phyloP scores from a whole-genome alignment of 805 yeast genomes.

The Komagataella phaffii region DNA sequence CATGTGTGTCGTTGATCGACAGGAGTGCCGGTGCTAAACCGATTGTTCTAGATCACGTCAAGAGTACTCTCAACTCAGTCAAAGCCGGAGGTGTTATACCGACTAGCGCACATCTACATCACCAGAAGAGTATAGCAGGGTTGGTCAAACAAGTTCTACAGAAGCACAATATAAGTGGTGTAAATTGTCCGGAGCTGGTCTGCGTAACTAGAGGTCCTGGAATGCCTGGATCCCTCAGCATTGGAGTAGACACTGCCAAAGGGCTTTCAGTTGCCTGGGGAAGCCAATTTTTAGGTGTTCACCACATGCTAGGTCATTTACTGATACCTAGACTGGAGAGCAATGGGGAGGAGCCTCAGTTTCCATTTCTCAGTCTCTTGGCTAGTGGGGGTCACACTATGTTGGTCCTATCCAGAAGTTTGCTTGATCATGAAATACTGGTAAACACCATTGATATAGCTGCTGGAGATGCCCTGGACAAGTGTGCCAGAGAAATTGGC shows the following conservation, averaged over 20 bases:
- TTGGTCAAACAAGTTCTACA: constrained; percentile 32
- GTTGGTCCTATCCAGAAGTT: constrained; percentile 52
- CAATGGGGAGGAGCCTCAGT: constrained; percentile 30
- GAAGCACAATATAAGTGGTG: constrained; percentile 17
- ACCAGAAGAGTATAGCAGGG: constrained; percentile 42
- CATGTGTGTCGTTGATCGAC: constrained; percentile 73
- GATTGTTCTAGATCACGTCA: constrained; percentile 40
- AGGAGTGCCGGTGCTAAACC: constrained; percentile 29
- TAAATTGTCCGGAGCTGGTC: constrained; percentile 49
- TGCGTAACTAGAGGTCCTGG: constrained; percentile 97
- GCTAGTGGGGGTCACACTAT: constrained; percentile 94
- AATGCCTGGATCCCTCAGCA: constrained; percentile 78
- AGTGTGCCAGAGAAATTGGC: constrained; percentile 81
- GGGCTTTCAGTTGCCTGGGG: constrained; percentile 74
- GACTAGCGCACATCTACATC: constrained; percentile 70
- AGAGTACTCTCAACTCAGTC: constrained; percentile 52
- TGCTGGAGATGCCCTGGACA: constrained; percentile 86
- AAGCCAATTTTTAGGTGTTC: constrained; percentile 76
- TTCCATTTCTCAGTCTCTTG: constrained; percentile 63
- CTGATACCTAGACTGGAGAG: constrained; percentile 43
- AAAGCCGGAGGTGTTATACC: constrained; percentile 81
- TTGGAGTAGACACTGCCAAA: constrained; percentile 74
- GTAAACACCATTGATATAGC: constrained; percentile 79
- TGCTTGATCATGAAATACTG: constrained; percentile 57
- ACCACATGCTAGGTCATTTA: constrained; percentile 93